phyloP scores from a whole-genome alignment of 176 grass and related monocot species.

The Raddia distichophylla region DNA sequence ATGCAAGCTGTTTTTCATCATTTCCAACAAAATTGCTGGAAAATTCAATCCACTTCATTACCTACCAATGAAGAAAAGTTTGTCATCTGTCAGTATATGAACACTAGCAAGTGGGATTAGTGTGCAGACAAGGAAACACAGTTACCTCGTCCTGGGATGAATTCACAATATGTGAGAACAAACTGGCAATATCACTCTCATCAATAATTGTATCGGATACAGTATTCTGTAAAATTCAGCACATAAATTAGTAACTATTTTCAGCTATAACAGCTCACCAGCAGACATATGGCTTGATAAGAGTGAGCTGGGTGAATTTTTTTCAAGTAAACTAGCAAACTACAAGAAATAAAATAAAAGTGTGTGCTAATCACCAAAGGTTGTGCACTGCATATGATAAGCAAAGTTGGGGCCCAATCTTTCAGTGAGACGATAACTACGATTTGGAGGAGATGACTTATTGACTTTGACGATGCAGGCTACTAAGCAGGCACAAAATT shows the following conservation, averaged over 20 bases:
- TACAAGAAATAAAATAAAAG: neutral
- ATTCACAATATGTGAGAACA: constrained; percentile 54
- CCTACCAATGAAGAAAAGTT: constrained; percentile 52
- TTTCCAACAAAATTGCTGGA: constrained; percentile 63
- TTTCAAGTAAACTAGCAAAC: neutral
- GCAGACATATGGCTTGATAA: constrained; percentile 11
- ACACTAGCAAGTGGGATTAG: constrained; percentile 15
- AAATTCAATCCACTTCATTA: constrained; percentile 77
- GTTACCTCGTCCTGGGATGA: constrained; percentile 66
- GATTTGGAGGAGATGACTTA: too few species aligned
- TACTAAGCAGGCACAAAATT: too few species aligned
- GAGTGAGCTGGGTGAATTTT: neutral
- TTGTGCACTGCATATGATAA: neutral
- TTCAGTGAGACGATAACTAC: too few species aligned
- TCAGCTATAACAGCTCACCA: neutral
- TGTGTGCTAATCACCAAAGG: neutral
- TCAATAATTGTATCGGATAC: constrained; percentile 55
- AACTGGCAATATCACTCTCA: constrained; percentile 53
- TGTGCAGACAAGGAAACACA: constrained; percentile 5
- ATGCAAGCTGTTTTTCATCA: constrained; percentile 37
- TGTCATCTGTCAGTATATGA: constrained; percentile 8
- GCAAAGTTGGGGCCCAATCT: too few species aligned
- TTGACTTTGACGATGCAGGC: too few species aligned
- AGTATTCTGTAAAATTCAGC: constrained; percentile 52
- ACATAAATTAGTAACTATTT: constrained; percentile 35